Base-by-base conservation (phyloP, 495 filamentous ascomycete species). In the Daldinia vernicosa region DNA sequence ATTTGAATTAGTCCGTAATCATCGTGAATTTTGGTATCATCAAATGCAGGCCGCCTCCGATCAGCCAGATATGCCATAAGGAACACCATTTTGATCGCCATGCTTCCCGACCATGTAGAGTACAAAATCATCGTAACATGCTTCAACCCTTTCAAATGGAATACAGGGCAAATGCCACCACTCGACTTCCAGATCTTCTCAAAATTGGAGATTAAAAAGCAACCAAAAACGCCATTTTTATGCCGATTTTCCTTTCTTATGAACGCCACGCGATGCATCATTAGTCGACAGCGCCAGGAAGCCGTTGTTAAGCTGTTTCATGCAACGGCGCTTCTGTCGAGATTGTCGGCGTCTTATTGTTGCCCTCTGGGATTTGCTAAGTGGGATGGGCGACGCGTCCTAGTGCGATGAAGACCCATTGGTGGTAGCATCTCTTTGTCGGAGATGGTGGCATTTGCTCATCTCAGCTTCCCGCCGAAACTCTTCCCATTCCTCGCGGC, bases 401-500 rank as follows among this genome's bases (percentile, higher is more conserved):
- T 73, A 73, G 26, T 59, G 65, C 66, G 66, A 73, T 50, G 61
- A 66, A 28, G 24, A 12, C 30, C 70, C 65, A 30, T 70, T 70
- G 6, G 17, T 5, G 11, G 26, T 12, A 30, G 60, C 60, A 50
- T 50, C 33, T 47, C 51, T 56, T 15, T 24, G 30, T 40, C 56
- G 63, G 1, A 59, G 43, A 32, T 72, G 70, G 8, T 51, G 60
- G n/a, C 70, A 72, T 50, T 62, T 63, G 33, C 33, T 26, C 9
- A 39, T 56, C 30, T 76, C 72, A 4, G 54, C 56, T 26, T 55
- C 62, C 1, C 59, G 45, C 2, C 58, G 63, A 19, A 89, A 82
- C 75, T 94, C 92, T 60, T 84, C 82, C 35, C 82, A 82, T 77
- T 98, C 94, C 79, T 98, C 95, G 63, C 84, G 81, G 32, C 87